These are phyloP conservation scores for Sporothrix pallida DNA, from an alignment of 2,329 filamentous ascomycete genomes.

Conservation along the genomic window DNA sequence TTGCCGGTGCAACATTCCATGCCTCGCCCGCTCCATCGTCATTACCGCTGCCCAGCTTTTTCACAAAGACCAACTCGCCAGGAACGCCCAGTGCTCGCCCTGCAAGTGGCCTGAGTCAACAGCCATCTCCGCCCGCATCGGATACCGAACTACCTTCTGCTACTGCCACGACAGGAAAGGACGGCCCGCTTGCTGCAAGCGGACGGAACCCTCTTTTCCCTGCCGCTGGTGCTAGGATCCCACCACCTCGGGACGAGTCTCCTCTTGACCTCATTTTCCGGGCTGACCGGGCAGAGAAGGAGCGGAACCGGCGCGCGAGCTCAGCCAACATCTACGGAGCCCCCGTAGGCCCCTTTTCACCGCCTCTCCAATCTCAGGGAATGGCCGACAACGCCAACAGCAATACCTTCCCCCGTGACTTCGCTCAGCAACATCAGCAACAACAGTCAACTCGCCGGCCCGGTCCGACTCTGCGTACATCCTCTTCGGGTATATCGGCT, in stretches of 20 bases:
- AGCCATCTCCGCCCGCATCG: slow-evolving; percentile 59
- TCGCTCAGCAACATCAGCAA: slow-evolving; percentile 30
- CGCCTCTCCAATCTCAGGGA: slow-evolving; percentile 48
- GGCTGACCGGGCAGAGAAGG: slow-evolving; percentile 80
- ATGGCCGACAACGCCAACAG: slow-evolving; percentile 41
- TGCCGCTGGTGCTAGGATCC: slow-evolving; percentile 37
- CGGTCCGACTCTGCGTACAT: slow-evolving; percentile 50
- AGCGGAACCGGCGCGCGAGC: slow-evolving; percentile 62
- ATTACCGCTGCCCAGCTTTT: slow-evolving; percentile 88
- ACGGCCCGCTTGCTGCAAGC: background rate
- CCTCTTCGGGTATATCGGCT: slow-evolving; percentile 64
- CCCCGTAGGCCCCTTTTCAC: slow-evolving; percentile 56
- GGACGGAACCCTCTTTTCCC: slow-evolving; percentile 39
- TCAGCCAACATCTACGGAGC: slow-evolving; percentile 52
- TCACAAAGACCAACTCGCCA: slow-evolving; percentile 70
- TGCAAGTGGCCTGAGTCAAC: slow-evolving; percentile 49
- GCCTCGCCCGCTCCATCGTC: slow-evolving; percentile 90
- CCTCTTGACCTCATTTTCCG: slow-evolving; percentile 91
- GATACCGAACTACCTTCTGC: slow-evolving; percentile 58
- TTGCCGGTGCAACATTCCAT: slow-evolving; percentile 93
- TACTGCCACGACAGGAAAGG: slow-evolving; percentile 44
- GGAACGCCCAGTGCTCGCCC: slow-evolving; percentile 62
- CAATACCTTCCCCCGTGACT: slow-evolving; percentile 31
- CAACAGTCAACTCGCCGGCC: slow-evolving; percentile 45
- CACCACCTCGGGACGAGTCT: slow-evolving; percentile 62